Conservation (phyloP, 495 filamentous ascomycete genomes). For the Penicillium egyptiacum region DNA sequence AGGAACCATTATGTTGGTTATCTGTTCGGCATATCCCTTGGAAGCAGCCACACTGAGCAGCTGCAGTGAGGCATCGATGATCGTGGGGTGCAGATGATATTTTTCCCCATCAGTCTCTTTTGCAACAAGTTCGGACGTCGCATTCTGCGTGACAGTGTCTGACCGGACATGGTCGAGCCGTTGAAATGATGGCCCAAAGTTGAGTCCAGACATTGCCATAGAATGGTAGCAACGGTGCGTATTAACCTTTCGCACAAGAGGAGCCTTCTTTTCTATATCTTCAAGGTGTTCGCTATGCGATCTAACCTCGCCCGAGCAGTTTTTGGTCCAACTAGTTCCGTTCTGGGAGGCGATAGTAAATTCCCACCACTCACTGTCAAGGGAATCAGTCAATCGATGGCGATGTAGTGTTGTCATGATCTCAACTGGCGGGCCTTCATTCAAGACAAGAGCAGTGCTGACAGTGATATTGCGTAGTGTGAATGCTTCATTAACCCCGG, state of each 20-base stretch:
- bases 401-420: slow-evolving; percentile 41
- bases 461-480: slow-evolving; percentile 28
- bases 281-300: not conserved
- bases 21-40: slow-evolving; percentile 11
- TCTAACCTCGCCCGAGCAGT: slow-evolving; percentile 39
- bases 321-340: slow-evolving; percentile 40
- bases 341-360: slow-evolving; percentile 46
- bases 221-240: not conserved
- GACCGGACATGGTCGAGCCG: slow-evolving; percentile 2
- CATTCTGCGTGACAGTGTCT: not conserved
- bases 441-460: slow-evolving; percentile 31
- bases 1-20: slow-evolving; percentile 19
- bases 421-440: slow-evolving; percentile 23
- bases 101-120: slow-evolving; percentile 11
- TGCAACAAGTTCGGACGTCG: slow-evolving; percentile 16
- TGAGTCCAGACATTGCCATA: slow-evolving; percentile 3
- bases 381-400: slow-evolving; percentile 31
- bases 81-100: slow-evolving; percentile 20
- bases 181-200: slow-evolving; percentile 4
- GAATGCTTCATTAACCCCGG: slow-evolving; percentile 19
- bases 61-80: slow-evolving; percentile 25
- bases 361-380: slow-evolving; percentile 46
- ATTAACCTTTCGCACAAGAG: slow-evolving; percentile 2
- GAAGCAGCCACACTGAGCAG: slow-evolving; percentile 10
- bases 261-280: not conserved